These are phyloP conservation scores for Fraxinus sp. DNA, from an alignment of 305 asterid species.

Conservation along the genomic window DNA sequence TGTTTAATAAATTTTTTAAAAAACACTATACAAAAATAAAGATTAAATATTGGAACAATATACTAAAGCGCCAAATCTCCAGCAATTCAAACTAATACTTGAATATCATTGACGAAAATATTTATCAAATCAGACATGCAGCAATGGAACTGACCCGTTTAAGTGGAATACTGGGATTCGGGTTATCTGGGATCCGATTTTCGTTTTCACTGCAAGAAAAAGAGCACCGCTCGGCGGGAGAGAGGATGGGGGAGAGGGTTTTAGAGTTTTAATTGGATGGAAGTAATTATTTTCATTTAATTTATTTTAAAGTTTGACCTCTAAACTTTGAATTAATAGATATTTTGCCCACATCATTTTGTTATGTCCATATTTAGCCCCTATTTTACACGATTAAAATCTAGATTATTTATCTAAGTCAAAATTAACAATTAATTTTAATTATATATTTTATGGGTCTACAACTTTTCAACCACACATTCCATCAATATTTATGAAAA, in stretches of 20 bases:
- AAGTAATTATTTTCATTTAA: background rate
- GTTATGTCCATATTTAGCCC: background rate
- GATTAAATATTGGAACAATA: background rate
- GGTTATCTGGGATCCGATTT: constrained; percentile 5
- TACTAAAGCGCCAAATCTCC: background rate
- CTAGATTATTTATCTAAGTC: too few species aligned
- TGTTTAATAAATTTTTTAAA: background rate
- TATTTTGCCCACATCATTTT: background rate
- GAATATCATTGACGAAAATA: background rate
- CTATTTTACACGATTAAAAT: background rate
- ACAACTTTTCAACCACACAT: too few species aligned
- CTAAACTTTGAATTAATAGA: background rate
- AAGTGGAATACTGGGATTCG: background rate
- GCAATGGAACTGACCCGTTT: constrained; percentile 18
- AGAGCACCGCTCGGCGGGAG: constrained; percentile 24
- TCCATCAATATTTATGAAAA: too few species aligned
- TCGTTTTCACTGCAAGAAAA: background rate
- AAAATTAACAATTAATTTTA: background rate
- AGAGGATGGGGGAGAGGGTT: constrained; percentile 26
- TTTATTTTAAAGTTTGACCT: background rate
- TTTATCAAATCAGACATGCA: background rate
- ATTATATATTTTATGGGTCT: too few species aligned
- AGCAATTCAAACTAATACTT: background rate
- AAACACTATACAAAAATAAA: background rate
- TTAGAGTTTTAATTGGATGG: background rate